Evolutionary conservation across 2,329 filamentous ascomycete species (phyloP), one percentile per base, ranked within the genome.

Genomic region (Colletotrichum liriopes): DNA sequence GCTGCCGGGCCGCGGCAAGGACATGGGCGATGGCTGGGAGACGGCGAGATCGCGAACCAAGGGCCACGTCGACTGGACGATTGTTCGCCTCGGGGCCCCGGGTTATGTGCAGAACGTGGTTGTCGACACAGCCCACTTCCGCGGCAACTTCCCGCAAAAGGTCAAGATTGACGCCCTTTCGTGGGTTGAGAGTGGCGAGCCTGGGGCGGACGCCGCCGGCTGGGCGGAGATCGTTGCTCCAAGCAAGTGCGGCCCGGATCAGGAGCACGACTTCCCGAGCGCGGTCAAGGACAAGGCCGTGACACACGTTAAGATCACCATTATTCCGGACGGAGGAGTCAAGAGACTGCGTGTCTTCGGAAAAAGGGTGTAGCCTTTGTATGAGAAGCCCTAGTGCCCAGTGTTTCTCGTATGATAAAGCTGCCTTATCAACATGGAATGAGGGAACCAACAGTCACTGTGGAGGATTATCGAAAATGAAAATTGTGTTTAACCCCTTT

Each of bases 21-120:
- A 96, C 82, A 96, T 96, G 94, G 93, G 93, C 62, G 94, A 96
- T 80, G 94, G 94, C 9, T 96, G 94, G 94, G 94, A 96, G 83
- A 96, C 94, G 67, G 90, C 92, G 75, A 88, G 94, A 65, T 94
- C 93, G 45, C 86, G 94, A 61, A 90, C 87, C 62, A 91, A 90
- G 80, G 90, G 86, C 55, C 94, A 96, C 81, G 84, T 93, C 26
- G 94, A 96, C 82, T 96, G 94, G 93, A 87, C 91, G n/a, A 90
- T 96, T 75, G 89, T 96, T 74, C 89, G 90, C 59, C 88, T 96
- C 26, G 94, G 93, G 32, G 89, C 90, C 0, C 86, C 89, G 5
- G 92, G 90, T 9, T 86, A 86, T 71, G 88, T 93, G 73, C 89
- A 91, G 77, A 90, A 87, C 76, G 84, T 95, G 67, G 83, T 95